Evolutionary conservation across 1,284 basidiomycete species (phyloP).

Genomic region (Sutorius eximius): DNA sequence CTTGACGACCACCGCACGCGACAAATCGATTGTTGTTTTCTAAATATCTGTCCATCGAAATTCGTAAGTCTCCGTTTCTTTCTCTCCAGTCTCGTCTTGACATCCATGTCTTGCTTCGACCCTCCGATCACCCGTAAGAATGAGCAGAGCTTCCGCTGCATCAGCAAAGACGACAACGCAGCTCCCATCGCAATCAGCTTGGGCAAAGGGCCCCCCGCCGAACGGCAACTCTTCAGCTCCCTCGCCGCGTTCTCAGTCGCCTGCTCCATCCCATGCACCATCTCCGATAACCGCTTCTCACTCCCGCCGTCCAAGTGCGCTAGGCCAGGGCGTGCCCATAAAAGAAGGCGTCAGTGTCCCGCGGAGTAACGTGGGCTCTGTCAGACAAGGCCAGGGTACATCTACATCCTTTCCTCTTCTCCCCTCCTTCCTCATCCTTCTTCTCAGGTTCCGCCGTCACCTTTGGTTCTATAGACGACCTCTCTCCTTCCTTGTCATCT

Average conservation of each 20-base stretch:
- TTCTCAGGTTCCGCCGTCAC: conserved; percentile 60
- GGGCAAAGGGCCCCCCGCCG: conserved; percentile 78
- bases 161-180: conserved; percentile 68
- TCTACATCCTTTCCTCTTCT: not conserved
- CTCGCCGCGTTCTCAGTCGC: conserved; percentile 74
- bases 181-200: conserved; percentile 76
- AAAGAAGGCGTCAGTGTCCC: conserved; percentile 73
- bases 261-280: conserved; percentile 52
- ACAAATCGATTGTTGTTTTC: conserved; percentile 42
- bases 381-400: conserved; percentile 70
- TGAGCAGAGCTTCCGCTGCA: conserved; percentile 81
- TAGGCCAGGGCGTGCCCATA: conserved; percentile 66
- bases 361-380: conserved; percentile 53
- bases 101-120: not conserved
- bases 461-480: conserved; percentile 84
- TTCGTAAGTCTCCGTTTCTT: conserved; percentile 35
- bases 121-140: conserved; percentile 49
- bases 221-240: conserved; percentile 47
- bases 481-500: conserved; percentile 64
- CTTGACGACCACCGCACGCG: conserved; percentile 76
- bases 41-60: conserved; percentile 45
- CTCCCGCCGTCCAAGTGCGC: conserved; percentile 68
- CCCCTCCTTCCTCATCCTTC: conserved; percentile 2
- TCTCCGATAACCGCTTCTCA: conserved; percentile 55
- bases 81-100: conserved; percentile 18